These are phyloP conservation scores for Exophiala dermatitidis DNA, from an alignment of 2,329 filamentous ascomycete genomes.

Conservation along the genomic window DNA sequence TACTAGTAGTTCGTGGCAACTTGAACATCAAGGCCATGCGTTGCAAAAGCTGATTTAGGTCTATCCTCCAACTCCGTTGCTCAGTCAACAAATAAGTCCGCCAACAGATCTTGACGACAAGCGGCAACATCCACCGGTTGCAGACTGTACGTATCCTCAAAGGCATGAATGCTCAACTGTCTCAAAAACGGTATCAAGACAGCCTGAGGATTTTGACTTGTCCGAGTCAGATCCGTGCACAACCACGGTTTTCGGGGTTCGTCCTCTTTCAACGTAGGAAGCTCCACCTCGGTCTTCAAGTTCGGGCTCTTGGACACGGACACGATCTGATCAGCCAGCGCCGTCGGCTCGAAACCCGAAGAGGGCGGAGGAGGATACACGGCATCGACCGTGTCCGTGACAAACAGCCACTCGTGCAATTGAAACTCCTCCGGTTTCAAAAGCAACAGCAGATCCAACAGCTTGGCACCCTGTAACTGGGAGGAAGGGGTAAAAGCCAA, in stretches of 20 bases:
- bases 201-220: slow-evolving; percentile 61
- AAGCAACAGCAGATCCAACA: slow-evolving; percentile 81
- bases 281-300: slow-evolving; percentile 11
- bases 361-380: slow-evolving; percentile 75
- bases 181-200: slow-evolving; percentile 83
- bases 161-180: slow-evolving; percentile 84
- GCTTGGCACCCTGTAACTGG: slow-evolving; percentile 84
- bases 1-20: no score
- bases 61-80: no score
- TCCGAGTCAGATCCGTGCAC: slow-evolving; percentile 43
- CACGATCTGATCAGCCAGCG: slow-evolving; percentile 58
- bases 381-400: slow-evolving; percentile 93
- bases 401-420: slow-evolving; percentile 95
- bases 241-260: slow-evolving; percentile 38
- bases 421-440: slow-evolving; percentile 92
- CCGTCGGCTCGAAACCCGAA: slow-evolving; percentile 58
- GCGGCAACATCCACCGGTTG: slow-evolving; percentile 57
- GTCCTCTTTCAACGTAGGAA: slow-evolving; percentile 16
- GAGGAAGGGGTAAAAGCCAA: slow-evolving; percentile 71
- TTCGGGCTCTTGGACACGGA: slow-evolving; percentile 6
- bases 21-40: no score
- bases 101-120: slow-evolving; percentile 58
- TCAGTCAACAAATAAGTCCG: slow-evolving; percentile 68
- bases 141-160: slow-evolving; percentile 89
- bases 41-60: no score